phyloP scores from a whole-genome alignment of 2,329 filamentous ascomycete species.

The Aspergillus clavatus region DNA sequence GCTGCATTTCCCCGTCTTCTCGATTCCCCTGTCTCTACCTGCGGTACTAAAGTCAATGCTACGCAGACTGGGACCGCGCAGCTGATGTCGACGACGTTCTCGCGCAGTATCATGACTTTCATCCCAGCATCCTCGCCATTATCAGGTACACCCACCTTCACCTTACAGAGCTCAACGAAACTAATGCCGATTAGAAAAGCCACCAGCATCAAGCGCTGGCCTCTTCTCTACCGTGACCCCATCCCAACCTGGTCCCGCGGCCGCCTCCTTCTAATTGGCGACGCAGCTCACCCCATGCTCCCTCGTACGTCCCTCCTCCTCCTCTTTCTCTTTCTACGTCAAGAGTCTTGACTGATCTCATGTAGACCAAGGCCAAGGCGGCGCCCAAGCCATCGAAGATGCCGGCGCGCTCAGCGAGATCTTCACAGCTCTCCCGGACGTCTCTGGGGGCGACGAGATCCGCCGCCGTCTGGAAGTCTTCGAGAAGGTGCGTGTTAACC shows the following conservation, averaged over 20 bases:
- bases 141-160: neutral
- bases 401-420: slow-evolving; percentile 25
- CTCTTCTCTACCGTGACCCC: slow-evolving; percentile 24
- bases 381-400: slow-evolving; percentile 33
- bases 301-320: no score
- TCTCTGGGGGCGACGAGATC: neutral
- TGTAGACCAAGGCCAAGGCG: slow-evolving; percentile 28
- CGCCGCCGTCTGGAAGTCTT: neutral
- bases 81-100: slow-evolving; percentile 3
- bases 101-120: slow-evolving; percentile 2
- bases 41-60: no score
- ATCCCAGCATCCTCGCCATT: neutral
- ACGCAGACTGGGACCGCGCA: slow-evolving; percentile 4
- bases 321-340: no score
- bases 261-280: slow-evolving; percentile 27
- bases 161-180: no score
- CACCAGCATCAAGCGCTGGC: slow-evolving; percentile 15
- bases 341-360: neutral
- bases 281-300: slow-evolving; percentile 31
- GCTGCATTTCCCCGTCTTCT: no score
- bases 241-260: slow-evolving; percentile 21
- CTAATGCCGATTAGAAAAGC: no score
- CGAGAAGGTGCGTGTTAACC: neutral
- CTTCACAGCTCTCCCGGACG: slow-evolving; percentile 5
- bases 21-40: no score